A percentile compares a stretch with the other conserved stretches of the same genome.
phyloP scores from a whole-genome alignment of 208 protist genomes.

The Acanthamoeba castellanii region DNA sequence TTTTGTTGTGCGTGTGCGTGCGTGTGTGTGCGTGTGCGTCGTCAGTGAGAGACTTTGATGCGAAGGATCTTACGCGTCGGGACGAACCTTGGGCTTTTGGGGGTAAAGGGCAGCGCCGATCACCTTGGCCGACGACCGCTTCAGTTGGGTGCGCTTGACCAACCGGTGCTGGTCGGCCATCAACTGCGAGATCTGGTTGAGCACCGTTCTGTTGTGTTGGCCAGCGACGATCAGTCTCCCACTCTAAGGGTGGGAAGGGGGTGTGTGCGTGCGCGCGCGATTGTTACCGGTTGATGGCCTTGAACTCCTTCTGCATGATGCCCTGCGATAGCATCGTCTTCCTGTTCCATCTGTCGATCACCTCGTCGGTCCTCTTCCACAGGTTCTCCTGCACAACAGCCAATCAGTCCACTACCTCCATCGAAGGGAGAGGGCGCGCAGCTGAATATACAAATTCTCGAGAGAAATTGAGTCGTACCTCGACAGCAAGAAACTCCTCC shows the following conservation, averaged over 20 bases:
- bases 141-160: slow-evolving; percentile 79
- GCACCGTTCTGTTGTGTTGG: not conserved
- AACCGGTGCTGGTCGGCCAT: slow-evolving; percentile 71
- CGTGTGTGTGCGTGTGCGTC: not conserved
- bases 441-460: not conserved
- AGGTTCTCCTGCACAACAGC: slow-evolving; percentile 13
- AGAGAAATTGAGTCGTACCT: not conserved
- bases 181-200: slow-evolving; percentile 76
- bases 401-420: not conserved
- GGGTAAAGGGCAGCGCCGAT: slow-evolving; percentile 69
- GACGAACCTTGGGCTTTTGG: slow-evolving; percentile 6
- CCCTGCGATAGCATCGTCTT: slow-evolving; percentile 74
- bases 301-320: slow-evolving; percentile 75
- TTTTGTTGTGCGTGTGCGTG: not conserved
- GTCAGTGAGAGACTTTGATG: not conserved
- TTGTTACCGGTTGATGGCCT: slow-evolving; percentile 77
- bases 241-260: no score
- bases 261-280: no score
- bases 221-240: no score
- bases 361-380: slow-evolving; percentile 71
- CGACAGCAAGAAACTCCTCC: slow-evolving; percentile 4
- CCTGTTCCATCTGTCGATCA: slow-evolving; percentile 77
- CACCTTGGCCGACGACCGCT: slow-evolving; percentile 59
- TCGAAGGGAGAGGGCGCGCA: no score
- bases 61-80: not conserved